phyloP scores from a whole-genome alignment of 306 rosid genomes.

The Vachellia collinsii region DNA sequence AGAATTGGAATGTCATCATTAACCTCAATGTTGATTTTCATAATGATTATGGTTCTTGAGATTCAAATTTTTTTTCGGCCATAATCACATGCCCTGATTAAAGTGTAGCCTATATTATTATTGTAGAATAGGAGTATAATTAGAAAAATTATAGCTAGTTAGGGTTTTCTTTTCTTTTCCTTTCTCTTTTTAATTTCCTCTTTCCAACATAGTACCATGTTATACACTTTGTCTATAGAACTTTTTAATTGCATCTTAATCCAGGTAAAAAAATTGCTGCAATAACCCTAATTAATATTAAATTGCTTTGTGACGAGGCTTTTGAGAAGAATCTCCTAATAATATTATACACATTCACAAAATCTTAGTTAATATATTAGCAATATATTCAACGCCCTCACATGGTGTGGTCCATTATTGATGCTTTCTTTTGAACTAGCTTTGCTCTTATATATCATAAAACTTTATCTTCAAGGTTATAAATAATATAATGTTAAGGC shows the following conservation, averaged over 20 bases:
- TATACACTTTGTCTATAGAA: not conserved
- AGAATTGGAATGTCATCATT: not conserved
- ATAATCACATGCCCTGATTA: conserved; percentile 28
- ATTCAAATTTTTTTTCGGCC: not conserved
- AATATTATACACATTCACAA: not conserved
- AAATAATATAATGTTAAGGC: not conserved
- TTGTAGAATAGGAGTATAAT: conserved; percentile 23
- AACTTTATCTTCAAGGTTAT: conserved; percentile 6
- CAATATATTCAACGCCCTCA: conserved; percentile 35
- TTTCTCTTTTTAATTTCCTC: not conserved
- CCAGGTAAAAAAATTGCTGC: not conserved
- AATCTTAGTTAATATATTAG: conserved; percentile 4
- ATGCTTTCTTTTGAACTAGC: conserved; percentile 18
- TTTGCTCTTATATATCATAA: not conserved
- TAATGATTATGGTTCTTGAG: not conserved
- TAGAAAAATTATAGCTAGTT: conserved; percentile 21
- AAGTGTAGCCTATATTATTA: conserved; percentile 25
- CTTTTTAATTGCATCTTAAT: not conserved
- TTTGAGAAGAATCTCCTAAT: conserved; percentile 18
- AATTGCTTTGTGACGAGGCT: not conserved
- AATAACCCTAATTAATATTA: not conserved
- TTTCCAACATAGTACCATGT: not conserved
- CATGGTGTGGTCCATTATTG: conserved; percentile 48
- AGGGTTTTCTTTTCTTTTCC: conserved; percentile 16
- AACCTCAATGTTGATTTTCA: not conserved